Percentiles rank a stretch among this genome's conserved stretches.
Conservation (phyloP, 345 rosid genomes). For the Acer yangbiense region DNA sequence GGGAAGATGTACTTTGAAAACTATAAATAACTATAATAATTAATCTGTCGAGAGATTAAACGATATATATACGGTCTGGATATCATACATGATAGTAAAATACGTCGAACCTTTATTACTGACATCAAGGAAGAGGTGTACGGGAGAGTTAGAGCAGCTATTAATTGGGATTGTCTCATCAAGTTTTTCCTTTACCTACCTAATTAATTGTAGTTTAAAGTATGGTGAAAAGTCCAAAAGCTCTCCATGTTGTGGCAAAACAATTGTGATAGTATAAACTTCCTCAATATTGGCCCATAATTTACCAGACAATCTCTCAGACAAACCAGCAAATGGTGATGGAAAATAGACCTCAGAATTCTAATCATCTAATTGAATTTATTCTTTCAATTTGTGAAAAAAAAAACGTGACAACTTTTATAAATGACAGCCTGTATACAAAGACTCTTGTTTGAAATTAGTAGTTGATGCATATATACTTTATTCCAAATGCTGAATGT, state of each 20-base stretch:
- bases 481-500: not conserved
- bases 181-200: not conserved
- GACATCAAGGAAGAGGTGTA: no score
- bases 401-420: not conserved
- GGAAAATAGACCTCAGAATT: not conserved
- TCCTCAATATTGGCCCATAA: not conserved
- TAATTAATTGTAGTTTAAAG: not conserved
- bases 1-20: no score
- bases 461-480: no score
- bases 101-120: no score
- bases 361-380: not conserved
- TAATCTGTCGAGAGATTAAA: no score
- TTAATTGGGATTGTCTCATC: not conserved
- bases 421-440: not conserved
- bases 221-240: not conserved
- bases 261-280: not conserved
- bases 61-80: no score
- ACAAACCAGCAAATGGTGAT: not conserved
- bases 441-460: not conserved
- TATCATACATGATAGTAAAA: no score
- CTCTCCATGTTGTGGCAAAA: not conserved
- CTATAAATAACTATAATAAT: no score
- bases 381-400: not conserved
- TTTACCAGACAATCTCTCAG: not conserved
- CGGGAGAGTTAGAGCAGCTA: not conserved